phyloP scores from a whole-genome alignment of 2,329 filamentous ascomycete species.

The Scorias spongiosa region DNA sequence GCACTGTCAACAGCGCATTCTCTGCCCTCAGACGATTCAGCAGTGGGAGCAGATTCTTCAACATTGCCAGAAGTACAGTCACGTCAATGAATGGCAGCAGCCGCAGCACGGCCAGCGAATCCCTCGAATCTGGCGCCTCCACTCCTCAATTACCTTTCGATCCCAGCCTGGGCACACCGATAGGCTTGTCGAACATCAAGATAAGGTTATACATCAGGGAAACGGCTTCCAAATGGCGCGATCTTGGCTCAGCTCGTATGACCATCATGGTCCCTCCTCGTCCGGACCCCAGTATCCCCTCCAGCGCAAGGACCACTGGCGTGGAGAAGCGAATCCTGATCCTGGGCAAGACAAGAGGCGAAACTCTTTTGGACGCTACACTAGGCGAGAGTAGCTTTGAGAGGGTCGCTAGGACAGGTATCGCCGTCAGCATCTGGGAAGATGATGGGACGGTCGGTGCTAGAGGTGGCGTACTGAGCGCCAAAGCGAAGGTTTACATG shows the following conservation, averaged over 20 bases:
- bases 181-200: constrained; percentile 65
- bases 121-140: constrained; percentile 33
- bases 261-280: constrained; percentile 63
- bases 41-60: constrained; percentile 58
- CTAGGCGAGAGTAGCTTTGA: constrained; percentile 75
- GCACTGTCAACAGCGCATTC: constrained; percentile 65
- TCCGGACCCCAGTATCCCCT: constrained; percentile 19
- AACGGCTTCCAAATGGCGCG: constrained; percentile 66
- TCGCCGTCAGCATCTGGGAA: constrained; percentile 80
- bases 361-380: constrained; percentile 66
- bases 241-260: constrained; percentile 71
- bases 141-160: constrained; percentile 17
- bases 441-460: constrained; percentile 33
- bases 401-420: constrained; percentile 66
- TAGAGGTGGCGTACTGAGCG: constrained; percentile 41
- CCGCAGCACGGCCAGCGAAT: constrained; percentile 43
- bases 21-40: constrained; percentile 62
- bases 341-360: constrained; percentile 50
- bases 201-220: constrained; percentile 76
- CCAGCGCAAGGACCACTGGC: constrained; percentile 28
- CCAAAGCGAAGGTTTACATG: constrained; percentile 47
- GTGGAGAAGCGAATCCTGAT: constrained; percentile 78
- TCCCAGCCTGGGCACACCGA: constrained; percentile 25
- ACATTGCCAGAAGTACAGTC: constrained; percentile 66
- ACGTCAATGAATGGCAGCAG: constrained; percentile 39